A percentile compares a stretch with the other conserved stretches of the same genome.
phyloP scores from a whole-genome alignment of 2,329 filamentous ascomycete genomes.

The Alternaria arborescens region DNA sequence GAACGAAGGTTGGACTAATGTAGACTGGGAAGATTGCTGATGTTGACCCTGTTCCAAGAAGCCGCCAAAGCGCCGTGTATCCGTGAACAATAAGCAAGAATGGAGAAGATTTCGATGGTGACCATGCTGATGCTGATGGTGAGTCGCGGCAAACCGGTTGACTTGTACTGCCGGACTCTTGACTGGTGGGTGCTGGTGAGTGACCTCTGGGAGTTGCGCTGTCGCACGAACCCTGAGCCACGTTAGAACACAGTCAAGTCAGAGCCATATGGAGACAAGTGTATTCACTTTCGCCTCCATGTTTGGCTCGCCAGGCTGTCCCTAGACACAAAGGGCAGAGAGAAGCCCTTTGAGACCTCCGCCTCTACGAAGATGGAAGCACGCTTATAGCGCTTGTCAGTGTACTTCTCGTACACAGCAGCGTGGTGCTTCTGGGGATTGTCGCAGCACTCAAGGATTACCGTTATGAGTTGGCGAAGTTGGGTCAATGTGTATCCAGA shows the following conservation, averaged over 20 bases:
- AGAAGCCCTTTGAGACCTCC: constrained; percentile 71
- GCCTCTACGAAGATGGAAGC: constrained; percentile 81
- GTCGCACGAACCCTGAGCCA: constrained; percentile 33
- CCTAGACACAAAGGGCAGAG: constrained; percentile 54
- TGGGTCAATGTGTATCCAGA: constrained; percentile 92
- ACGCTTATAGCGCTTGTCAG: constrained; percentile 84
- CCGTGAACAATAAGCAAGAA: constrained; percentile 52
- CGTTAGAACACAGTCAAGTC: constrained; percentile 38
- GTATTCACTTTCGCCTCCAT: constrained; percentile 52
- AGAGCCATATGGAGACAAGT: constrained; percentile 29
- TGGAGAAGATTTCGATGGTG: constrained; percentile 44
- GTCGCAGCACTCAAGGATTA: constrained; percentile 88
- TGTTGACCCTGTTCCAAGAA: constrained; percentile 36
- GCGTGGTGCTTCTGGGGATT: constrained; percentile 81
- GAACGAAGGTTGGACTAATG: constrained; percentile 32
- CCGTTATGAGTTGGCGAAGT: constrained; percentile 76
- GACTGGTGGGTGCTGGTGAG: constrained; percentile 23
- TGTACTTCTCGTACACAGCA: constrained; percentile 92
- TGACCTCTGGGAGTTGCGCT: constrained; percentile 24
- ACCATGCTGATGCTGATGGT: constrained; percentile 30
- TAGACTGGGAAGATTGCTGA: constrained; percentile 26
- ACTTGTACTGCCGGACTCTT: constrained; percentile 19
- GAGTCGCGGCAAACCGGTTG: constrained; percentile 16
- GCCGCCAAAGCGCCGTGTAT: constrained; percentile 42
- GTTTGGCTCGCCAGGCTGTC: constrained; percentile 48